phyloP scores from a whole-genome alignment of 1,284 basidiomycete genomes.

The Cryptococcus hybrid region DNA sequence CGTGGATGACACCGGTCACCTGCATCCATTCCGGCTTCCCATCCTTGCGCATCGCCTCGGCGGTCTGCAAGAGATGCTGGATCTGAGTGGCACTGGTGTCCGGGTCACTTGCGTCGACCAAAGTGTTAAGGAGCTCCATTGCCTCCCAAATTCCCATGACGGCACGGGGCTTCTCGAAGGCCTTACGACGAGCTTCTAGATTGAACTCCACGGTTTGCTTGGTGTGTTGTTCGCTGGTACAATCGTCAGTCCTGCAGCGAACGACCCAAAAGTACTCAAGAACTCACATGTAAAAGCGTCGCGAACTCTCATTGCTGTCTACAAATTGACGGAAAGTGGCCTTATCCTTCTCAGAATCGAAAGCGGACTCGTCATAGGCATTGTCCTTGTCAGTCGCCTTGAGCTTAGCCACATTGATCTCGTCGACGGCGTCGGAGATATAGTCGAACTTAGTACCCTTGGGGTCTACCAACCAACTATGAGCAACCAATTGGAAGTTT shows the following conservation, averaged over 20 bases:
- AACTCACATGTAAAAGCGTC: conserved; percentile 64
- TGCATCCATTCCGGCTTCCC: conserved; percentile 74
- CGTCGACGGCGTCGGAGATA: conserved; percentile 72
- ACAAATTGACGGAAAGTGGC: conserved; percentile 53
- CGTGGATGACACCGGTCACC: conserved; percentile 81
- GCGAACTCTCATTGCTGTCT: conserved; percentile 77
- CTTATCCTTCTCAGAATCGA: conserved; percentile 78
- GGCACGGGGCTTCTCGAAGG: conserved; percentile 30
- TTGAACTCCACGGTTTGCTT: conserved; percentile 88
- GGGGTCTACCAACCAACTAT: too few relatives aligned
- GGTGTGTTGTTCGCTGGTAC: conserved; percentile 70
- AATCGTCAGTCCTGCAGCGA: not conserved
- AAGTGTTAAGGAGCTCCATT: conserved; percentile 82
- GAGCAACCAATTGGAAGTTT: too few relatives aligned
- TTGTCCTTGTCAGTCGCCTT: conserved; percentile 9
- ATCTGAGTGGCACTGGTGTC: conserved; percentile 68
- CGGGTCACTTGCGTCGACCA: conserved; percentile 76
- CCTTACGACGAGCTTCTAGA: conserved; percentile 59
- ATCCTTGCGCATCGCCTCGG: conserved; percentile 83
- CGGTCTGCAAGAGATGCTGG: conserved; percentile 86
- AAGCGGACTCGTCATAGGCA: conserved; percentile 64
- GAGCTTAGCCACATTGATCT: conserved; percentile 53
- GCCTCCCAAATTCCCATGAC: conserved; percentile 73
- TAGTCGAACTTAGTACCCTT: conserved; percentile 56
- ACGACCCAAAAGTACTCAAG: not conserved